Evolutionary conservation across 1,139 yeast genomes (phyloP), one percentile per base, ranked within the genome.

Genomic region (Diutina neorugosa): DNA sequence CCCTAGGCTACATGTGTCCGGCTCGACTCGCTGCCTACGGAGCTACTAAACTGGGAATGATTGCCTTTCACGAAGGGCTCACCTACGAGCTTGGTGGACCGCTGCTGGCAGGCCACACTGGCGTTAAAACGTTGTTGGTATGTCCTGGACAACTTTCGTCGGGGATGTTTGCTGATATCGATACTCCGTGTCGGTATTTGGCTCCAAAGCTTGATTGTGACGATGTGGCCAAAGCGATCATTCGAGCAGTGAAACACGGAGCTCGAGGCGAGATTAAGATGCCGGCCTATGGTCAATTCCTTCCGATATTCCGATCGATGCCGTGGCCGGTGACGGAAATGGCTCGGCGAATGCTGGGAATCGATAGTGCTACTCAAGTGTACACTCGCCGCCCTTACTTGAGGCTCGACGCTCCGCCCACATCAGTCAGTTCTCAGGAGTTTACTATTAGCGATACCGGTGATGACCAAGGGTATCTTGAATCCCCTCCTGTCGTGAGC

Each of bases 131-230:
- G 0, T 68, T 91, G 54, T 70, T 91, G 46, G 75, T 91, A 0
- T 84, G 94, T 61, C 96, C 96, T 0, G 98, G 98, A 0, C 97
- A 91, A 63, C 65, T 91, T 56, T 76, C 74, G 53, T 88, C 96
- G 0, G 62, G 66, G 5, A 77, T 91, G 87, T 91, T 91, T 63
- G 70, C 69, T 37, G 81, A 83, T 2, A 86, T 91, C 5, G 59
- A 65, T 31, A 84, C 96, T 0, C 96, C 97, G 0, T 82, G 87
- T 4, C 67, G 74, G 1, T 57, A 84, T 3, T 64, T 90, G 18
- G 98, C 98, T 0, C 98, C 97, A 0, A 87, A 86, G 58, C 69
- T 90, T 51, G 84, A 83, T 34, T 89, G 95, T 0, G 61, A 61
- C 12, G 71, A 72, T 55, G 85, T 89, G 11, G 96, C 96, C 0